Evolutionary conservation across 75 land plant species (phyloP).

Genomic region (Azolla pinnata): DNA sequence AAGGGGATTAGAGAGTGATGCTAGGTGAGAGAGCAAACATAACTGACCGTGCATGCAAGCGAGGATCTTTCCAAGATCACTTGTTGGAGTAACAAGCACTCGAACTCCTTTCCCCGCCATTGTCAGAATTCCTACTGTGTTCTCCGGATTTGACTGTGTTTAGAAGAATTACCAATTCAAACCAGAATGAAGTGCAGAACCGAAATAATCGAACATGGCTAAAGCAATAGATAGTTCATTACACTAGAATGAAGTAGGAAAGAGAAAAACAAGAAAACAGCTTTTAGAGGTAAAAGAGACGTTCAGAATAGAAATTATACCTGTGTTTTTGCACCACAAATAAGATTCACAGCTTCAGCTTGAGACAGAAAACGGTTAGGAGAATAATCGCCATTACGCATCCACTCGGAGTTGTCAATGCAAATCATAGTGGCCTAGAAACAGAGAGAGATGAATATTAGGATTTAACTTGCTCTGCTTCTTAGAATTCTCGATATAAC

Average conservation of each 20-base stretch:
- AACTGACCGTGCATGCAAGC: conserved; percentile 85
- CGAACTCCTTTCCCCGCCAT: conserved; percentile 91
- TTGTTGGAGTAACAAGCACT: conserved; percentile 85
- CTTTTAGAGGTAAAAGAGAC: not conserved
- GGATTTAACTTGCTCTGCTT: no score
- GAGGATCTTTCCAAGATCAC: conserved; percentile 78
- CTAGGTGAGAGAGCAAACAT: no score
- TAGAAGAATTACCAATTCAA: no score
- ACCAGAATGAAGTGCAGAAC: no score
- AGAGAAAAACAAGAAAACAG: not conserved
- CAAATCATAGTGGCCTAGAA: conserved; percentile 68
- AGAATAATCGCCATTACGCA: conserved; percentile 81
- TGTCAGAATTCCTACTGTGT: conserved; percentile 81
- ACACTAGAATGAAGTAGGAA: not conserved
- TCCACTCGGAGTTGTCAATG: conserved; percentile 95
- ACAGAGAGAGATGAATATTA: not conserved
- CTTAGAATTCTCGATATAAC: no score
- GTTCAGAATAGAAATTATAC: conserved; percentile 9
- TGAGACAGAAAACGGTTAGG: conserved; percentile 76
- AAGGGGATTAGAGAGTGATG: no score
- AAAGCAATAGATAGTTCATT: not conserved
- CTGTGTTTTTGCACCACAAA: conserved; percentile 95
- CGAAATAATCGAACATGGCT: no score
- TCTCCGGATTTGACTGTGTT: conserved; percentile 96
- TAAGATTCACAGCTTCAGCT: conserved; percentile 85